Conservation (phyloP, 345 rosid species). For the Aquilaria yunnanensis region DNA sequence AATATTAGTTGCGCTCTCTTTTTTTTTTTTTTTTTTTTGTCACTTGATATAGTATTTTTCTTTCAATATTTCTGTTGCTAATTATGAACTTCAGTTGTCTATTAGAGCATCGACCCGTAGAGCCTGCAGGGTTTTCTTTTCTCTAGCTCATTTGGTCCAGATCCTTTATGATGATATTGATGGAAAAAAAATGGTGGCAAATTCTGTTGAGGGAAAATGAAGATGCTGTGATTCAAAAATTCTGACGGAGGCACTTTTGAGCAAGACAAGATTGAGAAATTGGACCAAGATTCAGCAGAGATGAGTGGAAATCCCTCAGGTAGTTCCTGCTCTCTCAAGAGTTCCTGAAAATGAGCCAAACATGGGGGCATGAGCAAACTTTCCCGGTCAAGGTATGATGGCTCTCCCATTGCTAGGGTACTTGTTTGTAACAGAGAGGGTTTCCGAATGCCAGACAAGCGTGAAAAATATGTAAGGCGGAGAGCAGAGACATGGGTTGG, state of each 20-base stretch:
- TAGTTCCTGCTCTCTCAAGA: conserved; percentile 23
- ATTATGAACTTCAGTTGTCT: no score
- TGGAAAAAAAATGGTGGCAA: conserved; percentile 33
- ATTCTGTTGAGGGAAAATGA: conserved; percentile 41
- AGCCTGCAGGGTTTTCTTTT: no score
- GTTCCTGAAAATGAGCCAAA: conserved; percentile 53
- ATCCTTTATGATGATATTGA: conserved; percentile 37
- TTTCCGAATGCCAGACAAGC: conserved; percentile 82
- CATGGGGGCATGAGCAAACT: conserved; percentile 96
- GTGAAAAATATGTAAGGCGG: conserved; percentile 91
- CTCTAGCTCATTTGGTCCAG: no score
- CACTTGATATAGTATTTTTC: no score
- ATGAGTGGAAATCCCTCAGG: conserved; percentile 24
- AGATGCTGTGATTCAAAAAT: conserved; percentile 38
- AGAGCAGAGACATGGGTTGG: conserved; percentile 97
- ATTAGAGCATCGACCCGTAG: no score
- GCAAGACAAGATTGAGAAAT: conserved; percentile 35
- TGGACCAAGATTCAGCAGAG: conserved; percentile 33
- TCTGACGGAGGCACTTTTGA: conserved; percentile 42
- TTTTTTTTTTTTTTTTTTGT: no score
- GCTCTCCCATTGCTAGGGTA: conserved; percentile 89
- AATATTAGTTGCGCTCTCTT: no score
- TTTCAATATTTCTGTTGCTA: no score
- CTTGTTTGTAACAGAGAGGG: conserved; percentile 98
- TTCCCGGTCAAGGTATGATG: conserved; percentile 93